These are phyloP conservation scores for Plasmopara viticola DNA, from an alignment of 352 stramenopile species.

Conservation along the genomic window DNA sequence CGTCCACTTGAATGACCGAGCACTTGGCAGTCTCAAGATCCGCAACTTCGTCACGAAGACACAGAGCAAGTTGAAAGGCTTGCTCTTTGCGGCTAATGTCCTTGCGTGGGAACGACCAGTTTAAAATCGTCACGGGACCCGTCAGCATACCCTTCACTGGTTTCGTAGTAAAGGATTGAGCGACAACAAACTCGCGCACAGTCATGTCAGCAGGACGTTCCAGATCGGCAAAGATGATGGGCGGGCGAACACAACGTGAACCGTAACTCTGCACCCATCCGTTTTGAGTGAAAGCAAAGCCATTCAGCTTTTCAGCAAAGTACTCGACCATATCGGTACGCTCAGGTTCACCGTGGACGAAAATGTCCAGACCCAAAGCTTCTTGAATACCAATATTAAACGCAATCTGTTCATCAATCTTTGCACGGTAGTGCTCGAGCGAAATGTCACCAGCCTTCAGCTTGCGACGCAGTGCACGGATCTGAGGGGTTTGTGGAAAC, in stretches of 20 bases:
- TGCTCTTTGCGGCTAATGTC: slow-evolving; percentile 87
- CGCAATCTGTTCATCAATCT: slow-evolving; percentile 90
- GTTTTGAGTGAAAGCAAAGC: slow-evolving; percentile 89
- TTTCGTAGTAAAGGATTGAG: slow-evolving; percentile 86
- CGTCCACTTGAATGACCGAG: slow-evolving; percentile 88
- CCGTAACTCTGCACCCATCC: slow-evolving; percentile 94
- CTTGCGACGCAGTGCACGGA: slow-evolving; percentile 71
- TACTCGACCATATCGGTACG: slow-evolving; percentile 95
- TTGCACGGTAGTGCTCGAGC: slow-evolving; percentile 65
- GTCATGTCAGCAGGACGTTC: slow-evolving; percentile 85
- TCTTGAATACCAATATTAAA: slow-evolving; percentile 90
- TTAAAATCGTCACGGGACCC: slow-evolving; percentile 91
- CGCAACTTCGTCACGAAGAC: slow-evolving; percentile 86
- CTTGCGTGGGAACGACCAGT: slow-evolving; percentile 92
- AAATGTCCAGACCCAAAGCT: slow-evolving; percentile 87
- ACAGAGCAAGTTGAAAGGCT: slow-evolving; percentile 87
- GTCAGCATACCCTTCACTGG: slow-evolving; percentile 94
- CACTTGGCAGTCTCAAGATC: slow-evolving; percentile 88
- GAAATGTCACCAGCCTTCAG: slow-evolving; percentile 80
- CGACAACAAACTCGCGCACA: slow-evolving; percentile 86
- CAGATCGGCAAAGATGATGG: slow-evolving; percentile 89
- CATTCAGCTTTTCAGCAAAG: slow-evolving; percentile 91
- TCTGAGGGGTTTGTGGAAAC: slow-evolving; percentile 90
- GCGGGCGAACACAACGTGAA: slow-evolving; percentile 87
- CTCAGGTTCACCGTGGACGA: slow-evolving; percentile 91